Evolutionary conservation across 1,284 basidiomycete genomes (phyloP), one percentile per base, ranked within the genome.

Genomic region (Caloboletus inedulis): DNA sequence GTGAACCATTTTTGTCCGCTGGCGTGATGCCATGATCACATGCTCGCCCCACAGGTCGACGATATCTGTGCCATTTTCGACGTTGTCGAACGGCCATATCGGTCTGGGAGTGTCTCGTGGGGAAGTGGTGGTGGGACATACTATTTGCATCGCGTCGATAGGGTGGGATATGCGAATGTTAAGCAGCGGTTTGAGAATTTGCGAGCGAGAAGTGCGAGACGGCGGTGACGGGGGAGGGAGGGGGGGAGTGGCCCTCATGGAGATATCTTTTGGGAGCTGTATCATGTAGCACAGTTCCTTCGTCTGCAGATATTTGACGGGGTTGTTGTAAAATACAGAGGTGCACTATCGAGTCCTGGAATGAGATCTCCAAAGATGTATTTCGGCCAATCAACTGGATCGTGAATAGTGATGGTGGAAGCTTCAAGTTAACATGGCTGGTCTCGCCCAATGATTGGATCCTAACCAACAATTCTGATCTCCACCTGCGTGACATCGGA

Each of bases 51-150:
- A 40, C 55, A 78, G 85, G 76, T 87, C 40, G 84, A 88, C 62
- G 86, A 89, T 59, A 86, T 89, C 53, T 81, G 81, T 53, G 77
- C 85, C 7, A 89, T 90, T 42, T 87, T 90, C 64, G 81, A 86
- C 43, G 85, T 89, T 10, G 76, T 75, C n/a, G 79, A 84, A 62
- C 76, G 74, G 19, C 70, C 75, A n/a, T 90, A 88, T 60, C 77
- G 75, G 50, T 81, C 84, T 5, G 85, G 86, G 21, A 80, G 80
- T 53, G 87, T 90, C 23, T 89, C 87, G 3, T 90, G 87, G 87
- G 84, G 80, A 12, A 80, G 80, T 53, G 77, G 74, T 35, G 79
- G 81, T 1, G 88, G 88, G 8, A 74, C 72, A 23, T 90, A 87
- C 60, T 90, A 84, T 60, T 63, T 89, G 55, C 88, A 90, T 59